Evolutionary conservation across 164 flowering plant genomes (phyloP).

Genomic region (Buxus sempervirens): DNA sequence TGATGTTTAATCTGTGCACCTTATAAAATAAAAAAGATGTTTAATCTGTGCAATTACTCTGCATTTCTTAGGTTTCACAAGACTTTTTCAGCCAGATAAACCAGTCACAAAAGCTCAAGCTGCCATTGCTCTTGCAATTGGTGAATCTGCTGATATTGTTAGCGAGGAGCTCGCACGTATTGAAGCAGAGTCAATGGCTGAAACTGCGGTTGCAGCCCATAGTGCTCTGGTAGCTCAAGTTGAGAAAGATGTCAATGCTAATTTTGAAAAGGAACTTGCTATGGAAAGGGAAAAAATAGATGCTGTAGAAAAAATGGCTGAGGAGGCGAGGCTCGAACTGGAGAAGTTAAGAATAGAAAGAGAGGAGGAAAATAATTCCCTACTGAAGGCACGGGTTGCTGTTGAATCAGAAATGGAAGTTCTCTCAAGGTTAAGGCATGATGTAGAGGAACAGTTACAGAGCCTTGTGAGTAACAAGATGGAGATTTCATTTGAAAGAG

Average conservation of each 20-base stretch:
- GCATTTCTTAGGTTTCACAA: constrained; percentile 64
- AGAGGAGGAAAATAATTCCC: constrained; percentile 50
- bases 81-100: constrained; percentile 91
- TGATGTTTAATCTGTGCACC: neutral
- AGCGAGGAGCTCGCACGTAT: constrained; percentile 95
- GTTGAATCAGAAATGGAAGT: constrained; percentile 89
- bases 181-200: constrained; percentile 94
- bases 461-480: constrained; percentile 65
- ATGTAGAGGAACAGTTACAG: constrained; percentile 82
- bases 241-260: constrained; percentile 78
- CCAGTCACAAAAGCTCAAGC: constrained; percentile 98
- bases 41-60: neutral
- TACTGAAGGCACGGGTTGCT: constrained; percentile 64
- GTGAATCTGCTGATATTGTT: constrained; percentile 84
- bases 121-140: constrained; percentile 87
- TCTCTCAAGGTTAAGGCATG: constrained; percentile 63
- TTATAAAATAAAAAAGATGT: too few relatives aligned
- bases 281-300: constrained; percentile 70
- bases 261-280: constrained; percentile 71
- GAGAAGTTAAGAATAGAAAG: constrained; percentile 69
- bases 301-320: constrained; percentile 81
- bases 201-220: constrained; percentile 89
- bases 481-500: constrained; percentile 77
- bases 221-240: constrained; percentile 87
- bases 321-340: constrained; percentile 70